Conservation (phyloP, 2,329 filamentous ascomycete species). For the Alternaria ventricosa region DNA sequence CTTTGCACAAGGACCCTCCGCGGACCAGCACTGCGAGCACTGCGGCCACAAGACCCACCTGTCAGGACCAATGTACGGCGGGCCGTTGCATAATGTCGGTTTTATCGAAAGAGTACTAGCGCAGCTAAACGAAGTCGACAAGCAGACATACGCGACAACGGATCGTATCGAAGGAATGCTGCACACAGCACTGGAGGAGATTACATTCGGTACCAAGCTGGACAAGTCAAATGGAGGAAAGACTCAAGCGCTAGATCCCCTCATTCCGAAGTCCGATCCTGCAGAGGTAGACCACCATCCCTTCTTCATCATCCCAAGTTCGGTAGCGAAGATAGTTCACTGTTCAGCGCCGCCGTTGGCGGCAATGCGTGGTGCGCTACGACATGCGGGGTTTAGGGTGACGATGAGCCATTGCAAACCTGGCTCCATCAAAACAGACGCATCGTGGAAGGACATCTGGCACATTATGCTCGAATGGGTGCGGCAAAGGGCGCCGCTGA, state of each 20-base stretch:
- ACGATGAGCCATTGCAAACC: conserved; percentile 88
- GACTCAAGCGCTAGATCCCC: conserved; percentile 43
- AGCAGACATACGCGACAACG: conserved; percentile 77
- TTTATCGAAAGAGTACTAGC: conserved; percentile 83
- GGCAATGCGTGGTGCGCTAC: conserved; percentile 79
- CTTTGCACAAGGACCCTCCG: conserved; percentile 73
- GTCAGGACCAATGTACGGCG: conserved; percentile 93
- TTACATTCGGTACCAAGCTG: conserved; percentile 38
- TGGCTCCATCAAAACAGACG: conserved; percentile 91
- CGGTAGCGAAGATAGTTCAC: conserved; percentile 77
- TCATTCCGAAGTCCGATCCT: conserved; percentile 46
- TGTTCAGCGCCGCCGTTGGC: conserved; percentile 81
- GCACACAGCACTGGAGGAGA: conserved; percentile 82
- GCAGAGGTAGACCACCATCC: conserved; percentile 71
- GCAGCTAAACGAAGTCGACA: conserved; percentile 70
- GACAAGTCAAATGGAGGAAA: conserved; percentile 26
- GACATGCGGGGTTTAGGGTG: conserved; percentile 79
- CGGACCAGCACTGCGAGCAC: conserved; percentile 74
- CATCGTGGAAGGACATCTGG: conserved; percentile 89
- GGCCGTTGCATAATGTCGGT: conserved; percentile 80
- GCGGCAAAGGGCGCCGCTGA: conserved; percentile 79
- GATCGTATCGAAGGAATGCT: conserved; percentile 90
- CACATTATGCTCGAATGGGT: conserved; percentile 93
- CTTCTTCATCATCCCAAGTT: conserved; percentile 84
- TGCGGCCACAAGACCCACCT: conserved; percentile 88